Base-by-base conservation (phyloP, 495 filamentous ascomycete species). In the Cercophora samala region DNA sequence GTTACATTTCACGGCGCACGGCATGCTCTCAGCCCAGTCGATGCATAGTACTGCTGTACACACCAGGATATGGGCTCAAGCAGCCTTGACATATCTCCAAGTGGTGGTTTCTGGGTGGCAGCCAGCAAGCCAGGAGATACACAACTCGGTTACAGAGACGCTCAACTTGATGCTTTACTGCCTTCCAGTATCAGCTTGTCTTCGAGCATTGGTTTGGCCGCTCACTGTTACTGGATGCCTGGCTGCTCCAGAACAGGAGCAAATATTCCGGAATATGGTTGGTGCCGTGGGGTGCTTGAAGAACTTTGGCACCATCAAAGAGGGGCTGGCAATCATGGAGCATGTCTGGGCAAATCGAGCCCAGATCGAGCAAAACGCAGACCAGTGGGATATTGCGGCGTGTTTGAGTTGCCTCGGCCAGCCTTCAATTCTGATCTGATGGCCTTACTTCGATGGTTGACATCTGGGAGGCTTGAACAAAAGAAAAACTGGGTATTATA, bases 101-200 rank as follows among this genome's bases (percentile, higher is more conserved):
- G 75, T 84, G 19, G 82, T 85, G 6, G 76, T 85, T 1, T 83
- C 79, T 13, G 84, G 84, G 42, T 86, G 82, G 82, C 83, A 86
- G 70, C 80, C 81, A 8, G 76, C 77, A 0, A 77, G 70, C 58
- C 60, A 62, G 5, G 80, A 81, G 58, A 75, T 83, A 2, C 77
- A 73, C 2, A 29, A 70, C 17, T 75, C 77, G 17, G 81, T 83
- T 11, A 60, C 60, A 0, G 68, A 59, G 26, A 78, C 78, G 17
- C 67, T 83, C 2, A 69, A 75, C 42, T 53, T 82, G 65, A 26
- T 83, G 11, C 42, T 56, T 2, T 29, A 70, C 8, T 46, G 37
- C 15, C 69, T 84, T 26, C 68, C 69, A 0, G 58, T 56, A 11
- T 70, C 68, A 0, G 62, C 65, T 23, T 75, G 68, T 62, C 64